Evolutionary conservation across 2,329 filamentous ascomycete species (phyloP).

Genomic region (Sphaerulina populicola): DNA sequence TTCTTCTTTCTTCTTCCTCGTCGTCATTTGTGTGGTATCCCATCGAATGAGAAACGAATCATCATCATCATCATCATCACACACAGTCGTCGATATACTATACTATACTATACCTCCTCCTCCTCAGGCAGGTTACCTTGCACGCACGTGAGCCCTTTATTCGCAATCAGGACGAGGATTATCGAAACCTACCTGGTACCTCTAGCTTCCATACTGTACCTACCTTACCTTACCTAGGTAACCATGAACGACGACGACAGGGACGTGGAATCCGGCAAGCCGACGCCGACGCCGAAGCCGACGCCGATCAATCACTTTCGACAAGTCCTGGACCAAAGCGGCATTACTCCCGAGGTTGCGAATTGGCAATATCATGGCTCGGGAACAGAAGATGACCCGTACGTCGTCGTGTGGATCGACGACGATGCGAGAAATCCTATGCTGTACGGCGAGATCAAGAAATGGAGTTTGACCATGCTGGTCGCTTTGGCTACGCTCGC

Average conservation of each 20-base stretch:
- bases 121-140: too few relatives aligned
- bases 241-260: slow-evolving; percentile 8
- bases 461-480: slow-evolving; percentile 57
- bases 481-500: slow-evolving; percentile 59
- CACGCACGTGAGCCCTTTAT: too few relatives aligned
- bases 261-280: slow-evolving; percentile 32
- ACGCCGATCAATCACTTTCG: slow-evolving; percentile 25
- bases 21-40: too few relatives aligned
- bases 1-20: too few relatives aligned
- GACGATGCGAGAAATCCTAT: slow-evolving; percentile 61
- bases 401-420: slow-evolving; percentile 57
- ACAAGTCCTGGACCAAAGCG: slow-evolving; percentile 30
- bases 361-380: slow-evolving; percentile 31
- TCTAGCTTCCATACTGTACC: too few relatives aligned
- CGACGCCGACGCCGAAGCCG: slow-evolving; percentile 18
- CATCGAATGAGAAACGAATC: too few relatives aligned
- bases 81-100: too few relatives aligned
- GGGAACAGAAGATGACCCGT: slow-evolving; percentile 61
- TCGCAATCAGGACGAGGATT: too few relatives aligned
- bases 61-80: too few relatives aligned
- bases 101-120: too few relatives aligned
- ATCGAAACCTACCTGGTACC: too few relatives aligned
- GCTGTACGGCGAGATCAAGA: slow-evolving; percentile 48
- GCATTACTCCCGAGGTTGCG: slow-evolving; percentile 31
- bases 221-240: too few relatives aligned